A percentile compares a stretch with the other conserved stretches of the same genome.
Evolutionary conservation across 2,329 filamentous ascomycete genomes (phyloP).

Genomic region (Penicillium thymicola): DNA sequence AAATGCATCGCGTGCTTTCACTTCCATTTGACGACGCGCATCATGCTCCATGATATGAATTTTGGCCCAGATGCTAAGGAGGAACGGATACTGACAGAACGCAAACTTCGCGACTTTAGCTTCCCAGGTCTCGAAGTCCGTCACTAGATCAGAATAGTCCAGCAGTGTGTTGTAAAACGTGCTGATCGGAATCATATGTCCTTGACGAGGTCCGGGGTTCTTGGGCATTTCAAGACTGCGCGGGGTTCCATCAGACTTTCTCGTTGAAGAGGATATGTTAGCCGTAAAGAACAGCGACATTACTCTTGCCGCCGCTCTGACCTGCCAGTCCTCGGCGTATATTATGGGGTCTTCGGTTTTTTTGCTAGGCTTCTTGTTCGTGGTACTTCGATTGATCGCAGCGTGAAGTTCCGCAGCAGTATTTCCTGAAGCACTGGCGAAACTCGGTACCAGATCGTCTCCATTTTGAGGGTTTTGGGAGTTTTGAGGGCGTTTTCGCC

Average conservation of each 20-base stretch:
- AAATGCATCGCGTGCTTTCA: constrained; percentile 82
- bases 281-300: constrained; percentile 79
- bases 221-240: constrained; percentile 20
- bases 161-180: constrained; percentile 86
- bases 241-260: constrained; percentile 35
- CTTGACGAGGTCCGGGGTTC: constrained; percentile 49
- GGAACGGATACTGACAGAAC: constrained; percentile 90
- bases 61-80: constrained; percentile 88
- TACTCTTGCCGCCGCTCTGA: constrained; percentile 74
- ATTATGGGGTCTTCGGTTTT: constrained; percentile 51
- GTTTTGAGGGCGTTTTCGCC: constrained; percentile 60
- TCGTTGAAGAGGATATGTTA: constrained; percentile 58
- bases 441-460: constrained; percentile 63
- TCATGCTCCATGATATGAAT: constrained; percentile 88
- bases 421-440: constrained; percentile 62
- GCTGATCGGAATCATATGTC: constrained; percentile 71
- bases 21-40: constrained; percentile 82
- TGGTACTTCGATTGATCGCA: constrained; percentile 57
- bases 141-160: constrained; percentile 79
- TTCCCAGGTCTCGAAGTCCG: constrained; percentile 88
- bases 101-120: constrained; percentile 69
- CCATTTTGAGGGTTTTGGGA: constrained; percentile 57
- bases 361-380: constrained; percentile 55
- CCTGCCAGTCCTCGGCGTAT: constrained; percentile 86
- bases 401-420: constrained; percentile 71